These are phyloP conservation scores for Dioscorea dumetorum DNA, from an alignment of 106 monocot genomes.

Conservation along the genomic window DNA sequence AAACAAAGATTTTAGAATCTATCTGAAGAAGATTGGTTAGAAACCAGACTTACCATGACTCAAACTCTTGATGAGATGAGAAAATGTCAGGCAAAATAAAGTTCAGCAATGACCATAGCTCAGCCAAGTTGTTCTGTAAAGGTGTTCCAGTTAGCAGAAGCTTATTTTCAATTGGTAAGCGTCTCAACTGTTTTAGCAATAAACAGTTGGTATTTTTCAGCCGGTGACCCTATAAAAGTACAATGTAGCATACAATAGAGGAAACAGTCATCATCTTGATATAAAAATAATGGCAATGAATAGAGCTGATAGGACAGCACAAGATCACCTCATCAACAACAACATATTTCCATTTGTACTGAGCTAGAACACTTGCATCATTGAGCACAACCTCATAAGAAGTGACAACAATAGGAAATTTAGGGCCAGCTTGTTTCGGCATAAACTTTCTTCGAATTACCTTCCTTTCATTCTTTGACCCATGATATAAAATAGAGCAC, in stretches of 20 bases:
- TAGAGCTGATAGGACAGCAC: background rate
- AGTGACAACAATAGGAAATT: conserved; percentile 80
- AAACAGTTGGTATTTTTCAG: conserved; percentile 83
- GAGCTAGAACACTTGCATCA: conserved; percentile 57
- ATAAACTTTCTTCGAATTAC: conserved; percentile 63
- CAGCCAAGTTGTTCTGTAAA: conserved; percentile 90
- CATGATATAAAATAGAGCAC: conserved; percentile 74
- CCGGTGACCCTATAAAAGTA: conserved; percentile 65
- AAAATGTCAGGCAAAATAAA: conserved; percentile 98
- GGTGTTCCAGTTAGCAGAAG: conserved; percentile 99
- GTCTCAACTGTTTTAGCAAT: conserved; percentile 57
- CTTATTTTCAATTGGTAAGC: conserved; percentile 88
- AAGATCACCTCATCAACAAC: conserved; percentile 85
- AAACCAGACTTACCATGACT: conserved; percentile 63
- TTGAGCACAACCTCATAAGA: conserved; percentile 72
- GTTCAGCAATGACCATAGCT: conserved; percentile 92
- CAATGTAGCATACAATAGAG: background rate
- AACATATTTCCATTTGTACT: conserved; percentile 89
- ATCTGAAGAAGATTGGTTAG: too few species aligned
- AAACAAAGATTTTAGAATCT: too few species aligned
- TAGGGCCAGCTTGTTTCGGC: conserved; percentile 58
- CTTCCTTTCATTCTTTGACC: conserved; percentile 52
- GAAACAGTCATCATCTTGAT: background rate
- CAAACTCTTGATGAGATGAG: conserved; percentile 80
- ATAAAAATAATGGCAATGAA: too few species aligned